These are phyloP conservation scores for Teratosphaeria viscida DNA, from an alignment of 2,329 filamentous ascomycete genomes.

Conservation along the genomic window DNA sequence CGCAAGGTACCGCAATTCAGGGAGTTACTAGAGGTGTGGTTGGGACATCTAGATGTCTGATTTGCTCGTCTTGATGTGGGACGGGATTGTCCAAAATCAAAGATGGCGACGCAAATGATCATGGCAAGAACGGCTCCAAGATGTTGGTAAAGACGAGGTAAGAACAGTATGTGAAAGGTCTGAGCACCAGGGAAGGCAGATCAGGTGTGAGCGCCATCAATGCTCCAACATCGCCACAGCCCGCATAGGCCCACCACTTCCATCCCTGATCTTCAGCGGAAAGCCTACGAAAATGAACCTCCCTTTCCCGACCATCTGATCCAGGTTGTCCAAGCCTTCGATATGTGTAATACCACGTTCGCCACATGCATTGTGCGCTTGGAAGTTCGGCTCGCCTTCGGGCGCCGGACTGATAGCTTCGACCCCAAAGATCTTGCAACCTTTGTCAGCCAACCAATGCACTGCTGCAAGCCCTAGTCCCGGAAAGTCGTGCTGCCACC, in stretches of 20 bases:
- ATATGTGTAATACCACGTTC: conserved; percentile 19
- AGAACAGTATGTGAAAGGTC: background rate
- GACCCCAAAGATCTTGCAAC: conserved; percentile 19
- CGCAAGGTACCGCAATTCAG: background rate
- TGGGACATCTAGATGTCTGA: background rate
- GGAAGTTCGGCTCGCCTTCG: conserved; percentile 18
- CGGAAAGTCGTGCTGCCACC: conserved; percentile 21
- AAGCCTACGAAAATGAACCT: conserved; percentile 18
- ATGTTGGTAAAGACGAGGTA: background rate
- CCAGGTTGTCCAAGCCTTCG: conserved; percentile 17
- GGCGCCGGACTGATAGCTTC: conserved; percentile 19
- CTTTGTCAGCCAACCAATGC: conserved; percentile 19
- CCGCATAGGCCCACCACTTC: conserved; percentile 19
- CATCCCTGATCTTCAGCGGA: conserved; percentile 17
- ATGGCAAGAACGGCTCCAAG: background rate
- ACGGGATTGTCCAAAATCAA: background rate
- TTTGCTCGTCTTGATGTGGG: background rate
- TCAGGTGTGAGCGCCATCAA: background rate
- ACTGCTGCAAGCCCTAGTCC: conserved; percentile 16
- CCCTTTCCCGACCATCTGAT: conserved; percentile 15
- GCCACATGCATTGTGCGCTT: conserved; percentile 19
- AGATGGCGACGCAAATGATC: background rate
- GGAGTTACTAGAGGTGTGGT: background rate
- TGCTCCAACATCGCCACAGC: conserved; percentile 16
- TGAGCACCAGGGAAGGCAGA: background rate